A percentile compares a stretch with the other conserved stretches of the same genome.
Conservation (phyloP, 768 basidiomycete species). For the Fomitopsis serialis region DNA sequence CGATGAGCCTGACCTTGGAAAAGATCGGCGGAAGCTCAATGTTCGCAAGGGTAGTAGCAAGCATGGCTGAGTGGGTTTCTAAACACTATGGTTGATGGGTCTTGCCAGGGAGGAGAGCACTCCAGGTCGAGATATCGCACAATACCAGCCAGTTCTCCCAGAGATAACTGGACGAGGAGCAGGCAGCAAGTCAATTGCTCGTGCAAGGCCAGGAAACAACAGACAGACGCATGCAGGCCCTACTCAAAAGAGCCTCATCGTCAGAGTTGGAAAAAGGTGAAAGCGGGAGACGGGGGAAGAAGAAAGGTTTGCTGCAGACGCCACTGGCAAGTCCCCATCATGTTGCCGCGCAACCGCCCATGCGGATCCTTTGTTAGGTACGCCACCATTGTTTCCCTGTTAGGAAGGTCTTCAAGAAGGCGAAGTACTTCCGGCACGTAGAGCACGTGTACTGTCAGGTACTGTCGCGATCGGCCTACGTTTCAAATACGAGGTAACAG, state of each 20-base stretch:
- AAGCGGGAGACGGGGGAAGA: neutral
- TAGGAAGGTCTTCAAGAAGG: neutral
- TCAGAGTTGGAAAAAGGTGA: neutral
- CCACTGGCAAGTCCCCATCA: neutral
- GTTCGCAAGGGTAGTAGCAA: neutral
- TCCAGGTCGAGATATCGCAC: neutral
- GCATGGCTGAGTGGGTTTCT: neutral
- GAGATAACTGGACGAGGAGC: neutral
- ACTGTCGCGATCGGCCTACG: no score
- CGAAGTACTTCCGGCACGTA: neutral
- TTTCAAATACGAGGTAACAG: no score
- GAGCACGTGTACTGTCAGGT: no score
- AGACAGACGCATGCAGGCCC: no score
- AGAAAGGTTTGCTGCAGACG: neutral
- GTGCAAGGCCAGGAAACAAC: neutral
- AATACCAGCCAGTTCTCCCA: constrained; percentile 1
- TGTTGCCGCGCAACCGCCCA: neutral
- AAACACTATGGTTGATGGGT: neutral
- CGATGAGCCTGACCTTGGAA: constrained; percentile 17
- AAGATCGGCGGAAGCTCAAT: constrained; percentile 22
- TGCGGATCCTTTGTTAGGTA: neutral
- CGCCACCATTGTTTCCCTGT: neutral
- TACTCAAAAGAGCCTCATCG: neutral
- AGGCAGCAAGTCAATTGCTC: neutral
- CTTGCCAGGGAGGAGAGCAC: neutral